Conservation (phyloP, 2,329 filamentous ascomycete species). For the Colletotrichum sp. region DNA sequence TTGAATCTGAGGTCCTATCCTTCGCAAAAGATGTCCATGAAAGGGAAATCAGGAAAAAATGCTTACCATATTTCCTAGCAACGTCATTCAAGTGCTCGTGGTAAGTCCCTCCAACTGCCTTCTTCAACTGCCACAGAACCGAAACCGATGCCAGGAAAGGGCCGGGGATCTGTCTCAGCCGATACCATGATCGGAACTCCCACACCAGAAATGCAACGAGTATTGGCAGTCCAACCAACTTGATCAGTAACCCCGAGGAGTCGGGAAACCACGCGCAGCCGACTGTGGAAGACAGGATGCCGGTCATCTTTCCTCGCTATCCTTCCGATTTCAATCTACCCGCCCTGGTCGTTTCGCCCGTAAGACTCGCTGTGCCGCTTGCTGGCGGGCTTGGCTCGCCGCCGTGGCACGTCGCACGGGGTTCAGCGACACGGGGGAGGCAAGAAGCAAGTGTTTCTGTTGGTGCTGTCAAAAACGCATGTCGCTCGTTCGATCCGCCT, state of each 20-base stretch:
- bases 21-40: not conserved
- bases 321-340: not conserved
- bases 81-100: slow-evolving; percentile 31
- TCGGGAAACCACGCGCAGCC: not conserved
- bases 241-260: not conserved
- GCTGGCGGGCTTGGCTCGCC: not conserved
- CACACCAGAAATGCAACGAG: not conserved
- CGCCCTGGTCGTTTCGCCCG: not conserved
- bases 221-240: not conserved
- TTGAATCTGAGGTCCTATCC: not conserved
- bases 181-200: slow-evolving; percentile 29
- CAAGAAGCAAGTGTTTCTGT: not conserved
- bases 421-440: not conserved
- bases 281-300: not conserved
- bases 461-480: slow-evolving; percentile 1
- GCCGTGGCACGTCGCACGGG: not conserved
- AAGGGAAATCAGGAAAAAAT: not conserved
- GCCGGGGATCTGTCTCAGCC: slow-evolving; percentile 33
- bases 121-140: slow-evolving; percentile 29
- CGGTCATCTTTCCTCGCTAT: not conserved
- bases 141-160: slow-evolving; percentile 30
- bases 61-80: slow-evolving; percentile 21
- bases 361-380: not conserved
- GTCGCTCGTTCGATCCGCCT: not conserved
- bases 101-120: slow-evolving; percentile 25